phyloP scores from a whole-genome alignment of 148 eudicot genomes.

The Drosera capensis region DNA sequence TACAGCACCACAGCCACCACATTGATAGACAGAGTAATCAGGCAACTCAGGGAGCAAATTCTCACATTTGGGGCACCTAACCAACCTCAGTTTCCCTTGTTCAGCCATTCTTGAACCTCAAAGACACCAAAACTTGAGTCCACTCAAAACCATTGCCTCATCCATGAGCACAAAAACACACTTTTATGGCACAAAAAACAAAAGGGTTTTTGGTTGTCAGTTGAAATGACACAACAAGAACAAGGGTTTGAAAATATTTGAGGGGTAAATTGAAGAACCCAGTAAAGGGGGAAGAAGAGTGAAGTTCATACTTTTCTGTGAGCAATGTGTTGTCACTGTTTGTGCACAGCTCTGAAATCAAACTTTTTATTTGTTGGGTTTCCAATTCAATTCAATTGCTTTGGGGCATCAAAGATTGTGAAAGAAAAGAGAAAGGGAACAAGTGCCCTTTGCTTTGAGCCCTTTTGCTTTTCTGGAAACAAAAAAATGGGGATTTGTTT shows the following conservation, averaged over 20 bases:
- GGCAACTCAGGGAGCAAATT: slow-evolving; percentile 68
- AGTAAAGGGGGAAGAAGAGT: neutral
- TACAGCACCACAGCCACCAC: slow-evolving; percentile 94
- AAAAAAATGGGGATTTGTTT: too few relatives aligned
- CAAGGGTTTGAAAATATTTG: neutral
- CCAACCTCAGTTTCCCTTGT: slow-evolving; percentile 38
- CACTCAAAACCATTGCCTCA: neutral
- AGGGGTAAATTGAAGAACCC: neutral
- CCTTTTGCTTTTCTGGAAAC: too few relatives aligned
- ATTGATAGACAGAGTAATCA: slow-evolving; percentile 69
- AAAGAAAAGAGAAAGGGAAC: too few relatives aligned
- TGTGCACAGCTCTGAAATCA: neutral
- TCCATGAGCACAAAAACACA: neutral
- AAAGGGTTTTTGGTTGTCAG: neutral
- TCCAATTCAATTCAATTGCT: too few relatives aligned
- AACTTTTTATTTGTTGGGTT: neutral
- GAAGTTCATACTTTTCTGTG: neutral
- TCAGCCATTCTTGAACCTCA: slow-evolving; percentile 35
- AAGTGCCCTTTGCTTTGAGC: too few relatives aligned
- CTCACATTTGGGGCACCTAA: slow-evolving; percentile 82
- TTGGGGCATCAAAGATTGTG: too few relatives aligned
- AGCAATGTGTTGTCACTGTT: neutral
- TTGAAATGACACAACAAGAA: neutral
- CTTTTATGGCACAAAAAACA: neutral
- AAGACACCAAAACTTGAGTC: neutral